Base-by-base conservation (phyloP, 2,329 filamentous ascomycete genomes). In the Ascochyta clinopodiicola region DNA sequence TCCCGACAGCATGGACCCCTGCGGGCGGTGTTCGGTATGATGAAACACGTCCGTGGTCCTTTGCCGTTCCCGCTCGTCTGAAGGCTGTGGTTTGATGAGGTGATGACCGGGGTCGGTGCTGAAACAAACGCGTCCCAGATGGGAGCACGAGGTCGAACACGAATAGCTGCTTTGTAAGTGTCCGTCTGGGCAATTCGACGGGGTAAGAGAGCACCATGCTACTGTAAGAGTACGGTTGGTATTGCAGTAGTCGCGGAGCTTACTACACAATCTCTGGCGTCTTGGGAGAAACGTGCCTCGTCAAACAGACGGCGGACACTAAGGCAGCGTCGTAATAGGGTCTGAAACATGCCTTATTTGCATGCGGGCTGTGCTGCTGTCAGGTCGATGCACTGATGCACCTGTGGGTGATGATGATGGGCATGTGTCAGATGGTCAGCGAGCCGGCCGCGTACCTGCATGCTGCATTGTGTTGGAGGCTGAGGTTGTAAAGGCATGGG, bases 11-110 rank as follows among this genome's bases (percentile, higher is more conserved):
- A 27, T 43, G 57, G 61, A 56, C 59, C 44, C n/a, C 51, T 37
- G 42, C 44, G 47, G 31, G 47, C 47, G 55, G 48, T 50, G 52
- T 56, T 61, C 61, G 62, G 59, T 57, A 60, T 36, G 57, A 61
- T 67, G 63, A 67, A 66, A 67, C 61, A 47, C 15, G 57, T 62
- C 48, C 51, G 59, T 61, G 60, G 52, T 38, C 55, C 49, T 42
- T 58, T 37, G 51, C 53, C 61, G 60, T 59, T 59, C 61, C 59
- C 55, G 62, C 59, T 61, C 56, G 61, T 64, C 56, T 62, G 59
- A 66, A 51, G 47, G 51, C 54, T 32, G 55, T 51, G 52, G 63
- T 57, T 57, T 45, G 56, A 42, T 37, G 22, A 39, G 27, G 32
- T 39, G 24, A 25, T 37, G 43, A 32, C 44, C 6, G 19, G 27